Evolutionary conservation across 1,284 basidiomycete species (phyloP), one percentile per base, ranked within the genome.

Genomic region (Tilletia setariae): DNA sequence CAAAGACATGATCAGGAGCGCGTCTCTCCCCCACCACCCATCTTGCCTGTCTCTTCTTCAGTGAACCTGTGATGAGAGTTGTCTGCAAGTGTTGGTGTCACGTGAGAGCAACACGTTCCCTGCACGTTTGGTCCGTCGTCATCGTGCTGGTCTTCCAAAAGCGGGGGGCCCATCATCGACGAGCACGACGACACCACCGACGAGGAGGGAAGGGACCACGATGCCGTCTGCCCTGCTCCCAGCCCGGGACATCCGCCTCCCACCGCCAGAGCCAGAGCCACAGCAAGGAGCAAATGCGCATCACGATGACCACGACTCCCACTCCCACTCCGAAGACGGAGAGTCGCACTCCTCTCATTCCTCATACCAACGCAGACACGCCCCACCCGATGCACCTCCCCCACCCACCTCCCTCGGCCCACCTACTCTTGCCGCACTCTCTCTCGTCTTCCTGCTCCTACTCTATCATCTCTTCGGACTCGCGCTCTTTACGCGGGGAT

Each of bases 401-500:
- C 47, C 46, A 25, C 46, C 70, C 8, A 63, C 68, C 56, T 51
- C 67, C 1, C 32, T 59, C 13, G 28, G 25, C 21, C 46, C 49
- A 23, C 68, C 68, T 21, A 63, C 78, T 13, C 76, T 79, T 28
- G 44, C 67, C 28, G 66, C 71, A 51, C 70, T 77, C 8, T 72
- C 64, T 0, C 19, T 80, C 30, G 68, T 81, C 21, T 46, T 19
- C 9, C 16, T 76, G 2, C 28, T 79, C n/a, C 53, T 74, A 15
- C 65, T 70, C 30, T 71, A 71, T 47, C 79, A 78, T 23, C 16
- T 72, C 7, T 67, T 69, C 11, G 79, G 74, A 2, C 67, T 79
- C 30, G 72, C 69, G 53, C 64, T 82, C 43, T 82, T 82, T 46
- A 76, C 79, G 35, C 72, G 73, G 42, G 80, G 80, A 1, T 82